phyloP scores from a whole-genome alignment of 768 basidiomycete species.

The Panus rudis region DNA sequence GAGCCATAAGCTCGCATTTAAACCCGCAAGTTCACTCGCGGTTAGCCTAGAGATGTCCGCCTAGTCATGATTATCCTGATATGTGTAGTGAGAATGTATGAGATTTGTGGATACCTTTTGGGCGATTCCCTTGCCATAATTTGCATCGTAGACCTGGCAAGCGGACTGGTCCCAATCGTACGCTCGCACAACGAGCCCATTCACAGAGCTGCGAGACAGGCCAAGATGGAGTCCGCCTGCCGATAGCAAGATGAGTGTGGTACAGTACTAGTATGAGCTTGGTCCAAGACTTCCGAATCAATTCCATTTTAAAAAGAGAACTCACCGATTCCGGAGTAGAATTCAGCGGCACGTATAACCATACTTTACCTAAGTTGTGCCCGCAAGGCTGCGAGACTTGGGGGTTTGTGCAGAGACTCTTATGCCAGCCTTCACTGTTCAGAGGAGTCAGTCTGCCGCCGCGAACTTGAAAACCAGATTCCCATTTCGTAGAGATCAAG shows the following conservation, averaged over 20 bases:
- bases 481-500: too few relatives aligned
- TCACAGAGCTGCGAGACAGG: conserved; percentile 42
- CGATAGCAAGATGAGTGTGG: background rate
- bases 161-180: conserved; percentile 81
- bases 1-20: conserved; percentile 63
- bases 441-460: too few relatives aligned
- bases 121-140: conserved; percentile 42
- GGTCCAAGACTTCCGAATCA: background rate
- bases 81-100: background rate
- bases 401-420: too few relatives aligned
- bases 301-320: background rate
- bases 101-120: conserved; percentile 36
- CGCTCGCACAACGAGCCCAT: conserved; percentile 50
- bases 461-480: too few relatives aligned
- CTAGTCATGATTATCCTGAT: conserved; percentile 13
- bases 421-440: too few relatives aligned
- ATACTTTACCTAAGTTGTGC: too few relatives aligned
- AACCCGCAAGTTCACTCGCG: conserved; percentile 35
- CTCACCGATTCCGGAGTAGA: conserved; percentile 76
- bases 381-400: too few relatives aligned
- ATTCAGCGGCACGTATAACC: conserved; percentile 45
- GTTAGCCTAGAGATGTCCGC: conserved; percentile 55
- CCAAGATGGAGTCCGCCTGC: conserved; percentile 71
- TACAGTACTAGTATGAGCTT: conserved; percentile 5
- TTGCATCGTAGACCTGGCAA: conserved; percentile 60